Percentiles rank a stretch among this genome's conserved stretches.
Evolutionary conservation across 2,329 filamentous ascomycete species (phyloP).

Genomic region (Dactylellina sp.): DNA sequence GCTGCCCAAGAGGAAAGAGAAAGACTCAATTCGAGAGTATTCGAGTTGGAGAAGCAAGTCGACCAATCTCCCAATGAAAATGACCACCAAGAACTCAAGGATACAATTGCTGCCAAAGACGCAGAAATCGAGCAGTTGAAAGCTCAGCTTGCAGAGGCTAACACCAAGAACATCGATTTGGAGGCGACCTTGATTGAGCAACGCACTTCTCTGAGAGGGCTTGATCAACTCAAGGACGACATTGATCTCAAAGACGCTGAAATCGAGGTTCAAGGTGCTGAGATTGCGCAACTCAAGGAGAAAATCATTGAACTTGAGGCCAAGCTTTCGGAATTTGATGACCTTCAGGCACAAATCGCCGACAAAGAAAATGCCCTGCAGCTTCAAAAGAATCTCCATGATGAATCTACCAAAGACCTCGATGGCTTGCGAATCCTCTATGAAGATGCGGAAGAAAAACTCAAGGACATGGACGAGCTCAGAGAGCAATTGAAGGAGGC

Average conservation of each 20-base stretch:
- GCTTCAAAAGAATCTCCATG: slow-evolving; percentile 25
- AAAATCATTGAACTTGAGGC: slow-evolving; percentile 39
- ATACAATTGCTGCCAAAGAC: slow-evolving; percentile 24
- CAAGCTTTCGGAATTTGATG: slow-evolving; percentile 19
- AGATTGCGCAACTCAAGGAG: slow-evolving; percentile 31
- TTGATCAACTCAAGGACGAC: slow-evolving; percentile 37
- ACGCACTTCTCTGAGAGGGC: slow-evolving; percentile 19
- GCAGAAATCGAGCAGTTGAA: slow-evolving; percentile 37
- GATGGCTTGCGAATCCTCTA: slow-evolving; percentile 33
- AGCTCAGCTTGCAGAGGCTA: slow-evolving; percentile 38
- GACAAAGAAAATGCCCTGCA: slow-evolving; percentile 27
- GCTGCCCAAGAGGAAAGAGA: slow-evolving; percentile 49
- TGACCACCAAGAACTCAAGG: slow-evolving; percentile 36
- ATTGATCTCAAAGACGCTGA: slow-evolving; percentile 45
- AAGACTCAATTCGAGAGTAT: slow-evolving; percentile 30
- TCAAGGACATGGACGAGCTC: slow-evolving; percentile 33
- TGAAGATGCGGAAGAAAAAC: slow-evolving; percentile 35
- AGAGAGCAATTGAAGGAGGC: slow-evolving; percentile 28
- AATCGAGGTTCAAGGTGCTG: slow-evolving; percentile 28
- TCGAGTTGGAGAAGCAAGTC: slow-evolving; percentile 45
- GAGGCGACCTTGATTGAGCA: slow-evolving; percentile 42
- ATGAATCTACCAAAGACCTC: slow-evolving; percentile 37
- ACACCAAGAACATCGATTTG: slow-evolving; percentile 35
- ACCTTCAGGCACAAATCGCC: slow-evolving; percentile 26
- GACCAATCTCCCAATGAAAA: slow-evolving; percentile 40